Conservation (phyloP, 257 asterid genomes). For the Solanum sejunctum region DNA sequence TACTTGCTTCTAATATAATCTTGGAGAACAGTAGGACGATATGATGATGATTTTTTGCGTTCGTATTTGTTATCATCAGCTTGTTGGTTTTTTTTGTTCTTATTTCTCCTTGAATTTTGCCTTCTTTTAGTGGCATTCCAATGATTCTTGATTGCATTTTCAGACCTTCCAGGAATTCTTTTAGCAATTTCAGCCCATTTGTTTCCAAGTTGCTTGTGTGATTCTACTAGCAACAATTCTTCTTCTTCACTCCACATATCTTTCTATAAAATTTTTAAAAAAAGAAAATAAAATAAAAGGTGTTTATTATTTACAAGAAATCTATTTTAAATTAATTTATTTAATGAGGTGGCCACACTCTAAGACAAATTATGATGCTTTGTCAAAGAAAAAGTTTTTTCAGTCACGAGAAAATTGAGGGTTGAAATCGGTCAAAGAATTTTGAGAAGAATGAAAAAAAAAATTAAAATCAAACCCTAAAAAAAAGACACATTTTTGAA, state of each 20-base stretch:
- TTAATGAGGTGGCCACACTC: background rate
- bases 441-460: background rate
- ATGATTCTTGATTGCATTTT: constrained; percentile 75
- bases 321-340: background rate
- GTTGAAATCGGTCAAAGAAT: background rate
- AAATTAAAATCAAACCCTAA: background rate
- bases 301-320: background rate
- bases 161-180: constrained; percentile 57
- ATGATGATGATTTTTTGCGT: background rate
- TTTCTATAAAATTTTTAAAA: constrained; percentile 21
- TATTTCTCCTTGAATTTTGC: constrained; percentile 36
- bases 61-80: background rate
- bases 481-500: background rate
- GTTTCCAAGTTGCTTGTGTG: constrained; percentile 45
- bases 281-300: background rate
- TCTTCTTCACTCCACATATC: constrained; percentile 65
- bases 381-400: constrained; percentile 9
- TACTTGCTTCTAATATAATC: constrained; percentile 36
- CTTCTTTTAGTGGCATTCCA: constrained; percentile 74
- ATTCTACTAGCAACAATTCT: constrained; percentile 42
- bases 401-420: constrained; percentile 8
- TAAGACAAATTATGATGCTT: constrained; percentile 1
- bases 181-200: constrained; percentile 74
- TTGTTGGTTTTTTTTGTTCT: constrained; percentile 13
- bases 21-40: constrained; percentile 30